Evolutionary conservation across 1,139 yeast genomes (phyloP).

Genomic region (Geotrichum siamense): DNA sequence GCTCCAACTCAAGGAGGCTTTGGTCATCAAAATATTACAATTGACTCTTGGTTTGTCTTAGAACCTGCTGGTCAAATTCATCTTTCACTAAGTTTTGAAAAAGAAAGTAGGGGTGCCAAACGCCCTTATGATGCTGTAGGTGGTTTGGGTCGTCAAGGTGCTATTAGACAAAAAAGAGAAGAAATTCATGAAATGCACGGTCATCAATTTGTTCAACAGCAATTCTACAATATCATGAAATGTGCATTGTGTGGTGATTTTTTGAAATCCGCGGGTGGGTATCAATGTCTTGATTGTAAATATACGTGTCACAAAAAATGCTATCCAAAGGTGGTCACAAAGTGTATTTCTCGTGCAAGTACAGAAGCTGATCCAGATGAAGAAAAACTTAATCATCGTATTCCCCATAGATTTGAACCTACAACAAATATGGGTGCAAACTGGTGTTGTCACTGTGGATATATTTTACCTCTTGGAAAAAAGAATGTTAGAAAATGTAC

Average conservation of each 20-base stretch:
- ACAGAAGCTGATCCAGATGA: constrained; percentile 82
- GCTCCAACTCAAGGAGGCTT: constrained; percentile 4
- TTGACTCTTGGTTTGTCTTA: constrained; percentile 83
- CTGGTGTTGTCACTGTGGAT: constrained; percentile 99
- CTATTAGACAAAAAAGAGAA: constrained; percentile 90
- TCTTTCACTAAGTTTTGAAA: constrained; percentile 70
- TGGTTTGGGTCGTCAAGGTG: constrained; percentile 95
- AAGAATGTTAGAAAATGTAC: constrained; percentile 91
- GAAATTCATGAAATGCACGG: constrained; percentile 95
- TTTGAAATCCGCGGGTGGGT: constrained; percentile 75
- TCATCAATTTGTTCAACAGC: constrained; percentile 92
- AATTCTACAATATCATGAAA: constrained; percentile 91
- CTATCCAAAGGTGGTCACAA: constrained; percentile 87
- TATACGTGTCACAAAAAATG: constrained; percentile 93
- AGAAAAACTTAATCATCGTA: constrained; percentile 87
- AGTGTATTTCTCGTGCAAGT: constrained; percentile 85
- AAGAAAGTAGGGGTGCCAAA: constrained; percentile 46
- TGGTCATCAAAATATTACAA: constrained; percentile 19
- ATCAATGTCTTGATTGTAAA: constrained; percentile 92
- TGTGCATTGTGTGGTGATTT: constrained; percentile 97
- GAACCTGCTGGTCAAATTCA: constrained; percentile 93
- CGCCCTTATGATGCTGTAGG: constrained; percentile 44
- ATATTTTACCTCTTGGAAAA: constrained; percentile 88
- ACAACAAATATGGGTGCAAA: constrained; percentile 89
- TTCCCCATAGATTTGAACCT: constrained; percentile 93